phyloP scores from a whole-genome alignment of 495 filamentous ascomycete species.

The Thozetella sp. region DNA sequence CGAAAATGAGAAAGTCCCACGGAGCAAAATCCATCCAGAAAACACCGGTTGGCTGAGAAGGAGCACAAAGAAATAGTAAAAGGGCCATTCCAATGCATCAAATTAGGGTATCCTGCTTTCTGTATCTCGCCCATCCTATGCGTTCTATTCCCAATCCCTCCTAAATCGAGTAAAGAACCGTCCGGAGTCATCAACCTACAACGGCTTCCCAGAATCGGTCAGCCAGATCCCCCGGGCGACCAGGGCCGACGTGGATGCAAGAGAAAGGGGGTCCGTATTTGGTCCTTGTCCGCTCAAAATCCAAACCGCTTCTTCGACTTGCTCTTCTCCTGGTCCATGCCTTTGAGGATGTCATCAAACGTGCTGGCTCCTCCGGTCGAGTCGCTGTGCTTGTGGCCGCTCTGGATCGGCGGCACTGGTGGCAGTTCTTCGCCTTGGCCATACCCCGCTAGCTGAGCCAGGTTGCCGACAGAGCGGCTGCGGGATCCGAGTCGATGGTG shows the following conservation, averaged over 20 bases:
- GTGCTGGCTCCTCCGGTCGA: constrained; percentile 43
- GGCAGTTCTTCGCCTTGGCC: neutral
- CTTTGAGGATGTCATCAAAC: constrained; percentile 67
- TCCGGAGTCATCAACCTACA: too few relatives aligned
- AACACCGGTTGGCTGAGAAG: neutral
- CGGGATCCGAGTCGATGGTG: neutral
- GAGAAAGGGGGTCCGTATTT: too few relatives aligned
- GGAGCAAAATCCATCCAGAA: neutral
- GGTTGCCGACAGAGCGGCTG: neutral
- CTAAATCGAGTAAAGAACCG: too few relatives aligned
- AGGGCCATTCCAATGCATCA: neutral
- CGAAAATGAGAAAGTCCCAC: neutral
- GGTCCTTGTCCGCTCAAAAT: constrained; percentile 20
- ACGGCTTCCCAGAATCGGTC: too few relatives aligned
- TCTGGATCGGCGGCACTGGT: neutral
- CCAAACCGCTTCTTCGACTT: constrained; percentile 44
- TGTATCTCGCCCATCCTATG: too few relatives aligned
- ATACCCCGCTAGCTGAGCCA: neutral
- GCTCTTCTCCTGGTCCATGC: constrained; percentile 43
- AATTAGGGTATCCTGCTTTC: neutral
- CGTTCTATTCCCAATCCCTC: neutral
- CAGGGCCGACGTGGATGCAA: too few relatives aligned
- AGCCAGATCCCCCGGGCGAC: too few relatives aligned
- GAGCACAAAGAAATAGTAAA: neutral
- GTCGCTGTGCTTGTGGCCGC: neutral